Evolutionary conservation across 495 filamentous ascomycete species (phyloP).

Genomic region (Glonium stellatum): DNA sequence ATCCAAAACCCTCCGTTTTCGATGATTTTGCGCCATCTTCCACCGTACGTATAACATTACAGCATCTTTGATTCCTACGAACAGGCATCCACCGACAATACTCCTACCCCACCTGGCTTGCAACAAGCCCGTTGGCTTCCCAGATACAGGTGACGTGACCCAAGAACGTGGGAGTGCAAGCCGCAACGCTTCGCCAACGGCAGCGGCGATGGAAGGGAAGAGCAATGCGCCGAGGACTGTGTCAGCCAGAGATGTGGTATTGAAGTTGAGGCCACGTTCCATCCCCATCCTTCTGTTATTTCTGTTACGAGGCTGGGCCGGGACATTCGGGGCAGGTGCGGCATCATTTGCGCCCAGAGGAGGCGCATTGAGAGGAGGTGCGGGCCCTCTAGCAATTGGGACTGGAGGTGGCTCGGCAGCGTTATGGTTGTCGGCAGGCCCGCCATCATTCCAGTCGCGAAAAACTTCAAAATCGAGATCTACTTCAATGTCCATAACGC

Average conservation of each 20-base stretch:
- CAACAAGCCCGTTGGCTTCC: conserved; percentile 50
- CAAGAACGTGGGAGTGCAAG: conserved; percentile 55
- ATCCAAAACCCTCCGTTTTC: conserved; percentile 59
- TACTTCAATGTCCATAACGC: conserved; percentile 35
- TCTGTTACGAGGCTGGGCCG: conserved; percentile 8
- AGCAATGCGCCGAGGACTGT: conserved; percentile 55
- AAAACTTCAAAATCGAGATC: conserved; percentile 32
- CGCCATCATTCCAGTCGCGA: conserved; percentile 31
- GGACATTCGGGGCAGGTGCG: conserved; percentile 21
- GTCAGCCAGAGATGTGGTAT: conserved; percentile 48
- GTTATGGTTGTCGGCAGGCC: conserved; percentile 24
- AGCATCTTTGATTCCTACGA: conserved; percentile 70
- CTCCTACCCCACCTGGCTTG: conserved; percentile 74
- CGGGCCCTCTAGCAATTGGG: conserved; percentile 22
- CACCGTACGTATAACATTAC: conserved; percentile 69
- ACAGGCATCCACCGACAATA: conserved; percentile 71
- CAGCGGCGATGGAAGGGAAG: conserved; percentile 56
- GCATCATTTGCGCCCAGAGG: conserved; percentile 13
- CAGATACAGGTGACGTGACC: conserved; percentile 42
- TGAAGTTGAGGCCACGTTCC: conserved; percentile 42
- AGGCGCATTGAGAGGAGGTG: conserved; percentile 19
- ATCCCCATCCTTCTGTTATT: conserved; percentile 22
- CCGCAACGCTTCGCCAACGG: conserved; percentile 63
- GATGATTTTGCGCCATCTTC: conserved; percentile 61
- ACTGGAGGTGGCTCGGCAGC: conserved; percentile 23